Percentiles rank a stretch among this genome's conserved stretches.
Evolutionary conservation across 2,329 filamentous ascomycete genomes (phyloP).

Genomic region (Aspergillus aculeatus): DNA sequence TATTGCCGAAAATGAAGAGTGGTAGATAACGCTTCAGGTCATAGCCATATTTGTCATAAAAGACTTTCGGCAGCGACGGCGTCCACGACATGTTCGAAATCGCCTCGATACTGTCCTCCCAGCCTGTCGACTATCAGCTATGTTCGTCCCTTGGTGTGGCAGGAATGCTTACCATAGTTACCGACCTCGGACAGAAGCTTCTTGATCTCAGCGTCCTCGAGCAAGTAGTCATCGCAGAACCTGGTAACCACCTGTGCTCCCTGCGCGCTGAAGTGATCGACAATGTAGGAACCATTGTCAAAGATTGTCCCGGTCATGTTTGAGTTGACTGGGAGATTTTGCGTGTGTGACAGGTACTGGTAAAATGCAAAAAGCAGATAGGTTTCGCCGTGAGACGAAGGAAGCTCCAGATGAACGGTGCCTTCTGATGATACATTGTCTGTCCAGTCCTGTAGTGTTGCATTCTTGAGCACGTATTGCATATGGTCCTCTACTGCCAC

Average conservation of each 20-base stretch:
- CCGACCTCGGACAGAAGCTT: constrained; percentile 34
- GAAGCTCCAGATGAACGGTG: constrained; percentile 9
- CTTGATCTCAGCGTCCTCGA: constrained; percentile 28
- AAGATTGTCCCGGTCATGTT: constrained; percentile 4
- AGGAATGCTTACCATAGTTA: constrained; percentile 26
- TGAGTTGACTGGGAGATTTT: background rate
- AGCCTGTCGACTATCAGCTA: background rate
- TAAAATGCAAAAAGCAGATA: constrained; percentile 13
- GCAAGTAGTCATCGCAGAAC: constrained; percentile 43
- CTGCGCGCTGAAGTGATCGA: constrained; percentile 41
- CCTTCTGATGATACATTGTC: constrained; percentile 11
- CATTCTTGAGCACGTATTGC: constrained; percentile 12
- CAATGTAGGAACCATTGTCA: constrained; percentile 39
- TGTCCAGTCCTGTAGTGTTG: constrained; percentile 12
- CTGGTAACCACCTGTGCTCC: constrained; percentile 38
- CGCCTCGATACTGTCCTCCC: constrained; percentile 29
- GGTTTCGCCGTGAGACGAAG: background rate
- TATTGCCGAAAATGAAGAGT: constrained; percentile 19
- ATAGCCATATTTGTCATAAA: constrained; percentile 34
- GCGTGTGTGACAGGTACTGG: background rate
- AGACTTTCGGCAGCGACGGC: constrained; percentile 25
- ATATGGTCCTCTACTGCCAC: constrained; percentile 8
- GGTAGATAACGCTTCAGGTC: constrained; percentile 32
- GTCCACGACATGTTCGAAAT: constrained; percentile 37
- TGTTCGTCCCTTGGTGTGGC: no score